Evolutionary conservation across 192 early-diverging fungal genomes (phyloP), one percentile per base, ranked within the genome.

Genomic region (Linderina pennispora): DNA sequence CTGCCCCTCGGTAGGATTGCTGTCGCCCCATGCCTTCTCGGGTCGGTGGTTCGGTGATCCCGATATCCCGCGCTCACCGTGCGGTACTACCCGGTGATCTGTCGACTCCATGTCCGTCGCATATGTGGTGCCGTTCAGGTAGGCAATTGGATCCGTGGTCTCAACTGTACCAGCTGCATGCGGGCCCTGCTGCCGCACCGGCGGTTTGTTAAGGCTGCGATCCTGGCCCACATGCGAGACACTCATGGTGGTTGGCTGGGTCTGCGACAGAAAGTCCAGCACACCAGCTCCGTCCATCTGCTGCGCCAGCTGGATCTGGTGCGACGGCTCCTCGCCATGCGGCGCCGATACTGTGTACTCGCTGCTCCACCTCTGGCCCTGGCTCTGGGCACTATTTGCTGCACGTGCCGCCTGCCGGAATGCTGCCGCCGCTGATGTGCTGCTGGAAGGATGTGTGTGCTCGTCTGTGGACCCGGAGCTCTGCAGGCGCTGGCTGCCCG

Each of bases 261-360:
- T 43, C 9, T 58, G 55, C 28, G 55, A 51, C 15, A 72, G 49
- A 41, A 72, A 60, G 8, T 59, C 56, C 0, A 46, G 31, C 2
- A 72, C 68, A 1, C 46, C 49, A 11, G 22, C 61, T 1, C 68
- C 68, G 23, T 72, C 68, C 10, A 72, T 25, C 21, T 47, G 17
- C 18, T 72, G 55, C n/a, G 82, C 80, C 23, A 88, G 85, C 56
- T 78, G 90, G 48, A 81, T 84, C 42, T 90, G 95, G 66, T 99
- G 85, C 72, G 94, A 99, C 88, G 91, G n/a, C n/a, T n/a, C n/a
- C n/a, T n/a, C n/a, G n/a, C n/a, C n/a, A n/a, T n/a, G n/a, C n/a
- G n/a, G n/a, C n/a, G n/a, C 1, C 13, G 10, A 8, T 32, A 11
- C n/a, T 3, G 4, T 13, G 35, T 24, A 25, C 26, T 13, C 36